Evolutionary conservation across 1,284 basidiomycete genomes (phyloP).

Genomic region (Lignosus rhinocerotis): DNA sequence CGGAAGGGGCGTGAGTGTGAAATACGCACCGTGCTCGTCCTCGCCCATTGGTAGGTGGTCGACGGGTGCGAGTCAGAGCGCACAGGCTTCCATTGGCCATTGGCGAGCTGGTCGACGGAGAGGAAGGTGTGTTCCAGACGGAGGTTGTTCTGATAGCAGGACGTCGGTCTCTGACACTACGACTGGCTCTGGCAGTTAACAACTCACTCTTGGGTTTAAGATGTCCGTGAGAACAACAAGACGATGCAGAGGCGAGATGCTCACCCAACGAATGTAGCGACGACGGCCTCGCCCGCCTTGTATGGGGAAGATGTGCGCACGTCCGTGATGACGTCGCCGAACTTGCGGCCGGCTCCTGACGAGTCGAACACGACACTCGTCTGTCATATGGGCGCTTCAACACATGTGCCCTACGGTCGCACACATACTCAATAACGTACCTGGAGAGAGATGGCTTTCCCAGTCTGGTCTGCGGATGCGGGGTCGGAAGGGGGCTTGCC

Average conservation of each 20-base stretch:
- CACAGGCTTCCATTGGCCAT: slow-evolving; percentile 56
- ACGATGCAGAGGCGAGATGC: background rate
- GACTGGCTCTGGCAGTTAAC: background rate
- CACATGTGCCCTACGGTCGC: background rate
- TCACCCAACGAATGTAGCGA: slow-evolving; percentile 64
- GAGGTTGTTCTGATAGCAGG: slow-evolving; percentile 66
- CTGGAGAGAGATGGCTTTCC: slow-evolving; percentile 68
- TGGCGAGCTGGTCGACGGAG: slow-evolving; percentile 57
- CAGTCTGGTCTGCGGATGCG: slow-evolving; percentile 66
- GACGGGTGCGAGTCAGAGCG: slow-evolving; percentile 82
- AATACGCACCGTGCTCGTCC: slow-evolving; percentile 51
- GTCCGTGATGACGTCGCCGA: slow-evolving; percentile 69
- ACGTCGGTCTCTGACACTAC: background rate
- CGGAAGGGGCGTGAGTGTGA: too few species aligned
- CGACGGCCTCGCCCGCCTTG: slow-evolving; percentile 57
- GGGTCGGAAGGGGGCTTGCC: slow-evolving; percentile 59
- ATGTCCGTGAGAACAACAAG: background rate
- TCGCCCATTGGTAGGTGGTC: slow-evolving; percentile 69
- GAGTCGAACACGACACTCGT: slow-evolving; percentile 64
- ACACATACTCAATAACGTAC: slow-evolving; percentile 34
- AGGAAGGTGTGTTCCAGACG: slow-evolving; percentile 76
- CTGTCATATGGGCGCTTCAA: slow-evolving; percentile 36
- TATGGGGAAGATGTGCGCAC: slow-evolving; percentile 54
- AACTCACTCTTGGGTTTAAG: slow-evolving; percentile 46
- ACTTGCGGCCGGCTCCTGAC: slow-evolving; percentile 55